Evolutionary conservation across 768 basidiomycete genomes (phyloP), one percentile per base, ranked within the genome.

Genomic region (Psilocybe cubensis): DNA sequence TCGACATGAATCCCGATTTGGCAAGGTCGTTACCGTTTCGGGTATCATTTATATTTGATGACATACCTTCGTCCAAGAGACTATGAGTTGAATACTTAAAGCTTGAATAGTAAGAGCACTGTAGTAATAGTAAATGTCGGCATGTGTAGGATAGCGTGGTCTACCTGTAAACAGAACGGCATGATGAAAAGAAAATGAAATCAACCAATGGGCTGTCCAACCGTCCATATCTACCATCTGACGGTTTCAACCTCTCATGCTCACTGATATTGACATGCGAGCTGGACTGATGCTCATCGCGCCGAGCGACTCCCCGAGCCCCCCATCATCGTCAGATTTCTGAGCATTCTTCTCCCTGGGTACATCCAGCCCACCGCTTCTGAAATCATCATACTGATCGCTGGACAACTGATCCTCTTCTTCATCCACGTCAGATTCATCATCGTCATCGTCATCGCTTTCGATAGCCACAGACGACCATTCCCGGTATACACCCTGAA

Each of bases 251-350:
- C 25, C 38, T 8, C 44, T 35, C 54, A 68, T 58, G 40, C 54
- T 59, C 14, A 66, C 52, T 6, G 61, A 66, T 51, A 61, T 55
- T 17, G 63, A 62, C 58, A 65, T 67, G 21, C 63, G 63, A 10
- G 66, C 70, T 31, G 92, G 92, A 63, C 92, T 93, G 61, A 94
- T 94, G 63, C 89, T 93, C 91, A 94, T 92, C 28, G 83, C 86
- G 8, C 82, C 88, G 60, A 94, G 83, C 3, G 88, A 90, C 60
- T 76, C 77, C 7, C 86, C 88, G 5, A 93, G 76, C 3, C 78
- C 82, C 24, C 76, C 77, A n/a, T 82, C 78, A 51, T 80, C 79
- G 9, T 69, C 70, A 14, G 64, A 35, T 29, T 38, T 31, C 52
- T 59, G 60, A 17, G 51, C 21, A 27, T 25, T 23, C 29, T 51